Base-by-base conservation (phyloP, 768 basidiomycete genomes). In the Rhizopogon sp. region DNA sequence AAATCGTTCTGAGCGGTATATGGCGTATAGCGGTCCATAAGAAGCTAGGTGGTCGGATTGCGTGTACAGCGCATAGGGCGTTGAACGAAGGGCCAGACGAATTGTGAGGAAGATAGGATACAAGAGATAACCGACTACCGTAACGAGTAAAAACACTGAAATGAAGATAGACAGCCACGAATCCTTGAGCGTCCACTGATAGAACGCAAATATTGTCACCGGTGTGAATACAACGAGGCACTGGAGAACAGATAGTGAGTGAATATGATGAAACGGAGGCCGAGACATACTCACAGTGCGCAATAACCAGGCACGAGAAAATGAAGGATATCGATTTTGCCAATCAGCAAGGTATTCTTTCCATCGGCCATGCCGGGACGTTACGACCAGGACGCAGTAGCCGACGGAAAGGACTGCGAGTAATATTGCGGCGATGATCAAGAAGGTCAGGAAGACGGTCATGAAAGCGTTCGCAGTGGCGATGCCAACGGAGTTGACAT, bases 101-200 rank as follows among this genome's bases (percentile, higher is more conserved):
- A 85, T 58, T 39, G 82, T 74, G 55, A 75, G 64, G 65, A 82
- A 68, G 53, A 76, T 64, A 1, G 82, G 76, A 59, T 80, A 77
- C 22, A 74, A 61, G 41, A 93, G 72, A 56, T 77, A 63, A 9
- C 73, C 70, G 33, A 79, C 43, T 33, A 89, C 69, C 44, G 68
- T 71, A 44, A 89, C 62, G 66, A 94, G 73, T 10, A 79, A 68
- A 55, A 95, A 63, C 56, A 88, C 87, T 2, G 93, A 89, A 40
- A 98, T 76, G 37, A 96, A 74, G 60, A 85, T 79, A 0, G 93
- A 81, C 2, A 96, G 76, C 87, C 91, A 93, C 0, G 93, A 94
- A 70, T 98, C 93, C 56, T 81, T 74, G 58, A 94, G 75, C 0
- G 89, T 90, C 91, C 94, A 98, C 68, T 98, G 94, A 68, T 87